Conservation (phyloP, 2,329 filamentous ascomycete species). For the Cladophialophora psammophila region DNA sequence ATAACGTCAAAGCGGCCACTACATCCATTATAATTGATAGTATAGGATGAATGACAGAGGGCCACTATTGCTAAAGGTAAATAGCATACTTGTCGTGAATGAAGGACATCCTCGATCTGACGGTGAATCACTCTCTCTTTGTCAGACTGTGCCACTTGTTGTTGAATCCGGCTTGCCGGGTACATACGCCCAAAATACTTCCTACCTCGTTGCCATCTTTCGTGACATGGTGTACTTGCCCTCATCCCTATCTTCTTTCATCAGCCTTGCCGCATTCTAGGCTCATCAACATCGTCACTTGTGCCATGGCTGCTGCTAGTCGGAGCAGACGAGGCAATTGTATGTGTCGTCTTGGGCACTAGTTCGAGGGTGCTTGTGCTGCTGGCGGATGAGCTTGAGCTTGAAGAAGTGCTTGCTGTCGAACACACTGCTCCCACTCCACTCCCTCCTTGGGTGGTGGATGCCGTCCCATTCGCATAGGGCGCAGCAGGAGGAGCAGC, state of each 20-base stretch:
- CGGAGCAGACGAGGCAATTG: conserved; percentile 5
- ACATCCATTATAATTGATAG: too few relatives aligned
- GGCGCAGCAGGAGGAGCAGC: conserved; percentile 5
- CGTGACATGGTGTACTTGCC: not conserved
- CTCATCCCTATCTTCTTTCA: too few relatives aligned
- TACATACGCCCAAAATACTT: not conserved
- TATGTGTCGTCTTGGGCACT: conserved; percentile 21
- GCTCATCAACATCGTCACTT: too few relatives aligned
- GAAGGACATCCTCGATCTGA: too few relatives aligned
- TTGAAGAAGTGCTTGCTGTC: conserved; percentile 6
- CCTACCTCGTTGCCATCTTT: not conserved
- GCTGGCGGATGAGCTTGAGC: conserved; percentile 10
- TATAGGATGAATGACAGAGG: too few relatives aligned
- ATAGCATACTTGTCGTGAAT: too few relatives aligned
- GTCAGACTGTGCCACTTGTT: too few relatives aligned
- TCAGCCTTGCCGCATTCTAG: too few relatives aligned
- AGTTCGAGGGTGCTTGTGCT: conserved; percentile 17
- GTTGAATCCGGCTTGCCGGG: too few relatives aligned
- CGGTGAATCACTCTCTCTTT: too few relatives aligned
- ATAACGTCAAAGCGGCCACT: too few relatives aligned
- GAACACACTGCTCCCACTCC: conserved; percentile 5
- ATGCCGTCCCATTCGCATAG: conserved; percentile 13
- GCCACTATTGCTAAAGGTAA: too few relatives aligned
- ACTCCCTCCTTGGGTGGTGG: not conserved
- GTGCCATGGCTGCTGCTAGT: not conserved